phyloP scores from a whole-genome alignment of 805 yeast species.

The Kodamaea neixiangensis region DNA sequence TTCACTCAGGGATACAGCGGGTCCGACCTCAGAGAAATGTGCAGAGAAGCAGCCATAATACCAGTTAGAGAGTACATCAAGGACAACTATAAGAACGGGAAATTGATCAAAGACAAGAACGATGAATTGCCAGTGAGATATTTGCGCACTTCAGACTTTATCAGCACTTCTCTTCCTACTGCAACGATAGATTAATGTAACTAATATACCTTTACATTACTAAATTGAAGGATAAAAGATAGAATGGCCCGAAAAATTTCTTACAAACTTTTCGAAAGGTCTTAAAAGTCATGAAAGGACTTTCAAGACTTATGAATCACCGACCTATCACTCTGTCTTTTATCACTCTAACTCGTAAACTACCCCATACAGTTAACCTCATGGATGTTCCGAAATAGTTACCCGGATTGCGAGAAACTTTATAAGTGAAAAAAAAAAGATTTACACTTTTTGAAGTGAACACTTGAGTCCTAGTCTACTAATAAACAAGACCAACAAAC shows the following conservation, averaged over 20 bases:
- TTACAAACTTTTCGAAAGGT: no score
- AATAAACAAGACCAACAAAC: conserved; percentile 2
- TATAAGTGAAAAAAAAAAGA: conserved; percentile 1
- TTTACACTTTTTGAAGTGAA: neutral
- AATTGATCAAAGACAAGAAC: conserved; percentile 22
- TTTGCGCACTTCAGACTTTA: conserved; percentile 63
- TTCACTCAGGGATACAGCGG: conserved; percentile 78
- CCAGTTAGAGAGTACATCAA: conserved; percentile 86
- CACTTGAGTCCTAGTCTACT: neutral
- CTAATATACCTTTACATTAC: neutral
- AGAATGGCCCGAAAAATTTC: no score
- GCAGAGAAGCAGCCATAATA: conserved; percentile 89
- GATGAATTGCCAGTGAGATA: conserved; percentile 57
- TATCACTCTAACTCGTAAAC: neutral
- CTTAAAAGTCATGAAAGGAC: no score
- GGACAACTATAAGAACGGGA: conserved; percentile 50
- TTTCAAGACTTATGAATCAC: no score
- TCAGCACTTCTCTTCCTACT: conserved; percentile 29
- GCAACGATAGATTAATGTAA: conserved; percentile 8
- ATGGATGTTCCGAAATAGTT: neutral
- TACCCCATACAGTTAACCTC: neutral
- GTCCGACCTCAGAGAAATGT: conserved; percentile 85
- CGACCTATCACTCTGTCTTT: neutral
- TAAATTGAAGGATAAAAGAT: no score
- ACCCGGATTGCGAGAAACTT: conserved; percentile 6